Evolutionary conservation across 2,329 filamentous ascomycete species (phyloP).

Genomic region (Ascochyta koolunga): DNA sequence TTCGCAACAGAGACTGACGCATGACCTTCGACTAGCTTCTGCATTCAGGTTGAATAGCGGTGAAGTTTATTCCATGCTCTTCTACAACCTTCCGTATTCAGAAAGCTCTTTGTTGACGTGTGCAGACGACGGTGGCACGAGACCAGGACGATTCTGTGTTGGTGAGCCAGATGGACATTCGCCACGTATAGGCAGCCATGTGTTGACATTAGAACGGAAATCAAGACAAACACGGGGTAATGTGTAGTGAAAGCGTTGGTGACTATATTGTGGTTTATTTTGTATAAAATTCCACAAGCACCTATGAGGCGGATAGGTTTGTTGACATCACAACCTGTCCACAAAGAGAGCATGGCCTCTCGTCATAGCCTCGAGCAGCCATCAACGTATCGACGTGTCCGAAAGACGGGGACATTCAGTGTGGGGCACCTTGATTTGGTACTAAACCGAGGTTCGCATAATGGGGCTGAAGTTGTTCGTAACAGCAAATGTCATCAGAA

Average conservation of each 20-base stretch:
- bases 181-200: constrained; percentile 11
- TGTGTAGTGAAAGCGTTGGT: too few relatives aligned
- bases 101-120: not conserved
- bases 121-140: not conserved
- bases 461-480: not conserved
- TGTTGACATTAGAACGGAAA: not conserved
- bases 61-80: constrained; percentile 8
- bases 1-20: not conserved
- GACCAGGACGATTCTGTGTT: not conserved
- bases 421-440: not conserved
- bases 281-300: too few relatives aligned
- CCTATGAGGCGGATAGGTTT: not conserved
- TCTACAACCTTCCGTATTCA: constrained; percentile 7
- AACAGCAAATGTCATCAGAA: constrained; percentile 10
- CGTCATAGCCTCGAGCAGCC: not conserved
- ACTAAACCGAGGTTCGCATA: constrained; percentile 1
- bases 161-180: constrained; percentile 3
- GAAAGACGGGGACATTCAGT: not conserved
- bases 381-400: not conserved
- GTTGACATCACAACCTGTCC: not conserved
- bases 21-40: not conserved
- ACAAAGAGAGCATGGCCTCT: not conserved
- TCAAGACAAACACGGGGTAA: not conserved
- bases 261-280: too few relatives aligned
- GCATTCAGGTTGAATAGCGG: not conserved